Percentiles rank a stretch among this genome's conserved stretches.
These are phyloP conservation scores for Aspergillus ostianus DNA, from an alignment of 495 filamentous ascomycete species.

Conservation along the genomic window DNA sequence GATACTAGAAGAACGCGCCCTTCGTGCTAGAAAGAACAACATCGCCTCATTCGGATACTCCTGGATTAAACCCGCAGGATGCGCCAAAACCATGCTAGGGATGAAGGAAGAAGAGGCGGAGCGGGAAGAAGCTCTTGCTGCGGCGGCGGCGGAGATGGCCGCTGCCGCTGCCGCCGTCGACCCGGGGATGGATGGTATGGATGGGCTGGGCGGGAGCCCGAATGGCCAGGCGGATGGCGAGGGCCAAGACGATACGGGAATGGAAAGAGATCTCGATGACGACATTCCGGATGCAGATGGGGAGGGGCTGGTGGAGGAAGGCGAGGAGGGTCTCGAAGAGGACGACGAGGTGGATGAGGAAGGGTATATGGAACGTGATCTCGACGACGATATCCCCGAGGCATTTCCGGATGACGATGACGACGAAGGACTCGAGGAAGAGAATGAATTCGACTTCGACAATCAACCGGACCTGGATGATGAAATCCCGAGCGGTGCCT, in stretches of 20 bases:
- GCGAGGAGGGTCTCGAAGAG: slow-evolving; percentile 41
- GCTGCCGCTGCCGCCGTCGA: slow-evolving; percentile 59
- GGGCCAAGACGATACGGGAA: slow-evolving; percentile 31
- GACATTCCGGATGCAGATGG: slow-evolving; percentile 45
- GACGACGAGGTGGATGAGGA: slow-evolving; percentile 40
- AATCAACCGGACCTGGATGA: slow-evolving; percentile 45
- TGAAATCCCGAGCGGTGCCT: slow-evolving; percentile 37
- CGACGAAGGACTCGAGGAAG: slow-evolving; percentile 29
- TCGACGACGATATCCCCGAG: slow-evolving; percentile 54
- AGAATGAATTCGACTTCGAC: slow-evolving; percentile 35
- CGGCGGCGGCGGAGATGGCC: slow-evolving; percentile 63
- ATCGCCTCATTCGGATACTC: slow-evolving; percentile 71
- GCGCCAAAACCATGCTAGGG: slow-evolving; percentile 72
- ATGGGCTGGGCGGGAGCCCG: slow-evolving; percentile 13
- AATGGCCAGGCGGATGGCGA: slow-evolving; percentile 23
- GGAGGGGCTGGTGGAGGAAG: slow-evolving; percentile 42
- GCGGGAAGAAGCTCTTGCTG: slow-evolving; percentile 73
- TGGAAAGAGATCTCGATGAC: slow-evolving; percentile 51
- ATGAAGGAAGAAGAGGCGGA: slow-evolving; percentile 77
- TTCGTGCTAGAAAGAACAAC: slow-evolving; percentile 66
- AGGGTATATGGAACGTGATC: slow-evolving; percentile 44
- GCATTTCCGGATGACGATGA: slow-evolving; percentile 48
- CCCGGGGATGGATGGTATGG: slow-evolving; percentile 28
- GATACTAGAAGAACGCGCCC: slow-evolving; percentile 63
- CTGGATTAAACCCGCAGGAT: slow-evolving; percentile 78